A percentile compares a stretch with the other conserved stretches of the same genome.
Evolutionary conservation across 345 rosid genomes (phyloP).

Genomic region (Mallotus nudiflorus): DNA sequence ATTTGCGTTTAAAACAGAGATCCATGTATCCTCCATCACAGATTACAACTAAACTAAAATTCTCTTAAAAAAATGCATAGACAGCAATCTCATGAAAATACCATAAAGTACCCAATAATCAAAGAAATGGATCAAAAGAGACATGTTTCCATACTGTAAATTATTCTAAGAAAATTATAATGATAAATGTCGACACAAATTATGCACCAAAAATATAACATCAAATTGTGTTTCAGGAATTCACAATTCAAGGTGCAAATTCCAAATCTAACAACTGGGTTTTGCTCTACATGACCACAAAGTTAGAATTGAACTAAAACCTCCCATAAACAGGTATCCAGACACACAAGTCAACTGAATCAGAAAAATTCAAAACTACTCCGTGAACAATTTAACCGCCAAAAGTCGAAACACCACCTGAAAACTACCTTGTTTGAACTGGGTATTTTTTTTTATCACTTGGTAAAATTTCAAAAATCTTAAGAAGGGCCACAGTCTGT

Average conservation of each 20-base stretch:
- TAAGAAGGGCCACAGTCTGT: too few species aligned
- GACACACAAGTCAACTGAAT: neutral
- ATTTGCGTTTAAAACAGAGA: slow-evolving; percentile 4
- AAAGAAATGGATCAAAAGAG: neutral
- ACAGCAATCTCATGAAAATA: neutral
- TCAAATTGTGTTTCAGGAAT: neutral
- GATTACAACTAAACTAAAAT: neutral
- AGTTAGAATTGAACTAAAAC: neutral
- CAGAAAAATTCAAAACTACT: neutral
- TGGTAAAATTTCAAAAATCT: too few species aligned
- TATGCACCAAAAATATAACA: neutral
- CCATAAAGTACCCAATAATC: neutral
- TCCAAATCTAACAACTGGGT: neutral
- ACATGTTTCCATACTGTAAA: neutral
- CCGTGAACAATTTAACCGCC: too few species aligned
- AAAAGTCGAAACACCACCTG: neutral
- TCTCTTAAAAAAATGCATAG: neutral
- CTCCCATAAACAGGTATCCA: neutral
- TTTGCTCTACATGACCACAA: neutral
- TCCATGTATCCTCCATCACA: neutral
- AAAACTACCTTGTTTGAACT: too few species aligned
- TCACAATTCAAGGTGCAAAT: neutral
- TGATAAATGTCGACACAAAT: too few species aligned
- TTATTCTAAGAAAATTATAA: neutral
- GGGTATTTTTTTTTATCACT: too few species aligned